Evolutionary conservation across 1,284 basidiomycete genomes (phyloP).

Genomic region (Rhodotorula sp.): DNA sequence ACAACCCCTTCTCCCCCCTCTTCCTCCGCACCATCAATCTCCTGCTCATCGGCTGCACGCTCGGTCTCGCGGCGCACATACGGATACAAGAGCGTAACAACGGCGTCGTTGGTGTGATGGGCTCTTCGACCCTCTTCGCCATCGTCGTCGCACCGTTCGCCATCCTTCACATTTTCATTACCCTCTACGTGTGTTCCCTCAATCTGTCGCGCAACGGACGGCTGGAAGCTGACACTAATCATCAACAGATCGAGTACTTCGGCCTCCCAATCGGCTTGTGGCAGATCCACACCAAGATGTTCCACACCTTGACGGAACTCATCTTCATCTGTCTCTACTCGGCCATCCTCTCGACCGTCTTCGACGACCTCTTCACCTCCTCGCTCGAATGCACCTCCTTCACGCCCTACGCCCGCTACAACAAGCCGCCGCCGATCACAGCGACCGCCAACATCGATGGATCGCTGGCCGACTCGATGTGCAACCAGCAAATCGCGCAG

Average conservation of each 20-base stretch:
- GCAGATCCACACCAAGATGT: conserved; percentile 57
- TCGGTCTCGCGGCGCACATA: conserved; percentile 76
- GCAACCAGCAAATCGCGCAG: conserved; percentile 67
- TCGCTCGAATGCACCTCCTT: conserved; percentile 66
- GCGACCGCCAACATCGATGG: conserved; percentile 61
- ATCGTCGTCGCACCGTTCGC: conserved; percentile 84
- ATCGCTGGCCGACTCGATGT: conserved; percentile 56
- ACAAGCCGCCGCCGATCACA: conserved; percentile 57
- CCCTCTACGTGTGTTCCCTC: conserved; percentile 54
- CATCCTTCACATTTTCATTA: conserved; percentile 77
- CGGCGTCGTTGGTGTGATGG: conserved; percentile 66
- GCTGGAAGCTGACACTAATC: neutral
- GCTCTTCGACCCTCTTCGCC: conserved; percentile 75
- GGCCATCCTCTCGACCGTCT: conserved; percentile 77
- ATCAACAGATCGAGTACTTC: conserved; percentile 76
- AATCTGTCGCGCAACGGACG: too few species aligned
- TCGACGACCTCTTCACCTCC: conserved; percentile 90
- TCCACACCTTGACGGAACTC: conserved; percentile 58
- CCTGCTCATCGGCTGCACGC: conserved; percentile 71
- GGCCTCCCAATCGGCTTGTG: conserved; percentile 84
- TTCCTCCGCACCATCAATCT: conserved; percentile 83
- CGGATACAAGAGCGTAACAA: conserved; percentile 60
- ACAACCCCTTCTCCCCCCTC: conserved; percentile 55
- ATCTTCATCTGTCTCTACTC: conserved; percentile 83
- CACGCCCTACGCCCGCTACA: conserved; percentile 42